Evolutionary conservation across 352 stramenopile species (phyloP), one percentile per base, ranked within the genome.

Genomic region (Stramenopiles sp.): DNA sequence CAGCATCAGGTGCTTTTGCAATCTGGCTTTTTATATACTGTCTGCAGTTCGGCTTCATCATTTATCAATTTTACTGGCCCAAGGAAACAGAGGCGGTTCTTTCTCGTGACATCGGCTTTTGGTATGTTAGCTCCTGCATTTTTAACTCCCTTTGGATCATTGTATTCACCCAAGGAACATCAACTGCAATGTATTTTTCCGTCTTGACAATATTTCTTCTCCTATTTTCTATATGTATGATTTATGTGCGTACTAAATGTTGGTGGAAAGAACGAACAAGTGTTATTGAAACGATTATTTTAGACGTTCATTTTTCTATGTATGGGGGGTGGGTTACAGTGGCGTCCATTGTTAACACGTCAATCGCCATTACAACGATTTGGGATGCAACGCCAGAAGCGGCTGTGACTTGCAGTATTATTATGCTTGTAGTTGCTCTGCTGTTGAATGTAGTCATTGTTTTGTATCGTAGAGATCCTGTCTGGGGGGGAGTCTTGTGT

Each of bases 321-420:
- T 78, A 78, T 78, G 71, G 4, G 30, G 71, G 71, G 22, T 78
- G 71, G 71, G 71, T 78, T 78, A 78, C 71, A 14, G 71, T 78
- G 4, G 71, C 71, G 22, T 14, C 71, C 8, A 78, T 78, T 14
- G 71, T 78, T 31, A 78, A 78, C 22, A 78, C 71, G 1, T 14
- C 4, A 14, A 78, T 78, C 4, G 71, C 71, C 4, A 78, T 78
- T 14, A 14, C 30, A 33, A 78, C 71, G 4, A 33, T 33, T 33
- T 78, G 71, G 71, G 22, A 33, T 78, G 71, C 71, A 78, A 14
- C 4, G 8, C 22, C 71, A 14, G 71, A 31, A 31, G 31, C 71
- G 1, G 71, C 71, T 14, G 14, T 14, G 4, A 33, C 71, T 4
- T 78, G 71, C 22, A 14, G 71, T 33, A 14, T 78, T 33, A 78